Evolutionary conservation across 805 yeast genomes (phyloP).

Genomic region (Lipomyces japonicus): DNA sequence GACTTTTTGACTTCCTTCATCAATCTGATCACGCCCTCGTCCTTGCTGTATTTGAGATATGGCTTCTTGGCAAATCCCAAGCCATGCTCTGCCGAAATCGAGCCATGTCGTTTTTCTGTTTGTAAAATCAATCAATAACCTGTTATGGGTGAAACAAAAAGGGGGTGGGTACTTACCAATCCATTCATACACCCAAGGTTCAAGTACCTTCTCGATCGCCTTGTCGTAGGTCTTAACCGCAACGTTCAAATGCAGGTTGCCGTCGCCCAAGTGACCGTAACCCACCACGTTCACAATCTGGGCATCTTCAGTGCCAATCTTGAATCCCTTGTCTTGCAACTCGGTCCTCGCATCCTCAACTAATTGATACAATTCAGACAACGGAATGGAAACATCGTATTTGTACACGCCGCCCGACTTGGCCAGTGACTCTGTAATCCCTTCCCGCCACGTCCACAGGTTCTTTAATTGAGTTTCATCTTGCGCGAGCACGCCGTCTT

Average conservation of each 20-base stretch:
- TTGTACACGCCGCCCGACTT: slow-evolving; percentile 92
- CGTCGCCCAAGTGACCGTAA: slow-evolving; percentile 98
- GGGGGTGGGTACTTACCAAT: slow-evolving; percentile 46
- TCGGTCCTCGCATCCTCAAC: slow-evolving; percentile 72
- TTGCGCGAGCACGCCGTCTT: slow-evolving; percentile 95
- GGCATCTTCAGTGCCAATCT: slow-evolving; percentile 42
- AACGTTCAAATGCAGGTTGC: slow-evolving; percentile 90
- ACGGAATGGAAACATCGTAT: slow-evolving; percentile 91
- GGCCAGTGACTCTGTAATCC: slow-evolving; percentile 83
- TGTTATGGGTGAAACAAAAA: neutral
- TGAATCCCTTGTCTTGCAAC: slow-evolving; percentile 56
- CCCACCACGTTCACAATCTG: slow-evolving; percentile 85
- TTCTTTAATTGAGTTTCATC: slow-evolving; percentile 81
- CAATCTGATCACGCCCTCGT: slow-evolving; percentile 61
- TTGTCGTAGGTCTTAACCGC: slow-evolving; percentile 80
- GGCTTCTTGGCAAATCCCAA: slow-evolving; percentile 94
- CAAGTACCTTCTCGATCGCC: slow-evolving; percentile 73
- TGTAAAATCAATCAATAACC: slow-evolving; percentile 21
- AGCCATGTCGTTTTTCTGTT: slow-evolving; percentile 58
- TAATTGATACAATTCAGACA: slow-evolving; percentile 71
- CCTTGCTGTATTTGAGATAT: slow-evolving; percentile 81
- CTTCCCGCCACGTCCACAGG: slow-evolving; percentile 95
- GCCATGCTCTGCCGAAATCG: slow-evolving; percentile 97
- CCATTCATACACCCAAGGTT: slow-evolving; percentile 95
- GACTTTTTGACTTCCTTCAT: slow-evolving; percentile 75